Evolutionary conservation across 768 basidiomycete genomes (phyloP).

Genomic region (Macrocybe gigantea): DNA sequence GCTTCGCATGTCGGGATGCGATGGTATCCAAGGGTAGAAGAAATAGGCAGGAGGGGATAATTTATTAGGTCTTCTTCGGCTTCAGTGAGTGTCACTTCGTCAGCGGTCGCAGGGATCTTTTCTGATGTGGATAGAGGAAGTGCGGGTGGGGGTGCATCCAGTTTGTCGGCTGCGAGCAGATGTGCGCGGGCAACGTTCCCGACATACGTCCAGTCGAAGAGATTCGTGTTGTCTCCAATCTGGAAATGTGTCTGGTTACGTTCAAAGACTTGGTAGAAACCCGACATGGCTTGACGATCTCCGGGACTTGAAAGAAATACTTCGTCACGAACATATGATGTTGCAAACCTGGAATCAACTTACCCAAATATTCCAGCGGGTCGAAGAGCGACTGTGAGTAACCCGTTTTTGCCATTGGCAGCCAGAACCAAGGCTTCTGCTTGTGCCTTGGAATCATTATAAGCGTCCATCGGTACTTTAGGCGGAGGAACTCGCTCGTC

Average conservation of each 20-base stretch:
- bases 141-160: constrained; percentile 47
- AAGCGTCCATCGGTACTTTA: constrained; percentile 74
- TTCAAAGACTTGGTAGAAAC: constrained; percentile 75
- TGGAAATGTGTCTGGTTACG: constrained; percentile 87
- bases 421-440: constrained; percentile 79
- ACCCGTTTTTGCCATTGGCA: constrained; percentile 80
- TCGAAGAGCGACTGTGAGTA: constrained; percentile 84
- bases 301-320: constrained; percentile 57
- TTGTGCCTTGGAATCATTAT: constrained; percentile 91
- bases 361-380: constrained; percentile 97
- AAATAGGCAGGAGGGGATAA: constrained; percentile 54
- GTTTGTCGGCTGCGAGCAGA: constrained; percentile 86
- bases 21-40: constrained; percentile 55
- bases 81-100: constrained; percentile 33
- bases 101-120: constrained; percentile 25
- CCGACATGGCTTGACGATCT: constrained; percentile 79
- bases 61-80: constrained; percentile 37
- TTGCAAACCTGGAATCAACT: constrained; percentile 15
- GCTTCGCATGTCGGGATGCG: constrained; percentile 76
- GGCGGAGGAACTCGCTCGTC: constrained; percentile 85
- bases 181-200: constrained; percentile 94
- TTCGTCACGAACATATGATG: constrained; percentile 1
- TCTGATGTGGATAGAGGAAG: constrained; percentile 30
- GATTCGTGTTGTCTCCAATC: constrained; percentile 87
- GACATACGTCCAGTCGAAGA: constrained; percentile 97